Conservation (phyloP, 352 stramenopile species). For the Pythium biforme region DNA sequence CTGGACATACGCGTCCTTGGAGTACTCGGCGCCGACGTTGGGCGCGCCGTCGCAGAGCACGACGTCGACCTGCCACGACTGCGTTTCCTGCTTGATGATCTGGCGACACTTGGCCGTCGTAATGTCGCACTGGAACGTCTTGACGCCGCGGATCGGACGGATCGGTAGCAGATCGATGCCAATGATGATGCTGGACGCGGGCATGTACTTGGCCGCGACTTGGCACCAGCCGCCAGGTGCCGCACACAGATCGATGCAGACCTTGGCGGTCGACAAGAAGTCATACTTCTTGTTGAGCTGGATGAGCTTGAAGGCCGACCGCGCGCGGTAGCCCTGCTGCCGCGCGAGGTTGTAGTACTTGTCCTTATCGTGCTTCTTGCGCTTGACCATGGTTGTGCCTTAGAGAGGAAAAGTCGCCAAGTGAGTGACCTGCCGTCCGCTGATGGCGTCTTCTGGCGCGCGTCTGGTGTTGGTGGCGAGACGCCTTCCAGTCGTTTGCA, state of each 20-base stretch:
- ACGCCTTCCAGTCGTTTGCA: constrained; percentile 31
- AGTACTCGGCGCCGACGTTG: constrained; percentile 98
- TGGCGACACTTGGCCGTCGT: constrained; percentile 89
- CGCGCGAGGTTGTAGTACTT: constrained; percentile 99
- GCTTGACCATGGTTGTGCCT: constrained; percentile 81
- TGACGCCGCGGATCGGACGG: constrained; percentile 95
- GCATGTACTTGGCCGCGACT: constrained; percentile 90
- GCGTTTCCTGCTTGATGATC: constrained; percentile 92
- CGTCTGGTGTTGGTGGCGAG: too few relatives aligned
- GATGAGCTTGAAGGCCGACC: constrained; percentile 99
- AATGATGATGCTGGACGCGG: constrained; percentile 94
- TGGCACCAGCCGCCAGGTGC: constrained; percentile 98
- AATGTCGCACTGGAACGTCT: constrained; percentile 97
- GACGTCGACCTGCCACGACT: constrained; percentile 94
- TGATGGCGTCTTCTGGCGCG: too few relatives aligned
- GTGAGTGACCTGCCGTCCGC: constrained; percentile 13
- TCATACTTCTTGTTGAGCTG: constrained; percentile 99
- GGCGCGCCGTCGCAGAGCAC: constrained; percentile 99
- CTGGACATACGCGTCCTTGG: constrained; percentile 99
- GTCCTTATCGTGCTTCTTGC: constrained; percentile 99
- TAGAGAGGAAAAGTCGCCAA: constrained; percentile 19
- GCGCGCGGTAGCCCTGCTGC: constrained; percentile 98
- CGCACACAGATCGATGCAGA: constrained; percentile 99
- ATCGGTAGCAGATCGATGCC: constrained; percentile 99
- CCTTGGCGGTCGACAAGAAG: constrained; percentile 94